These are phyloP conservation scores for Aspergillus bertholletiae DNA, from an alignment of 495 filamentous ascomycete genomes.

Conservation along the genomic window DNA sequence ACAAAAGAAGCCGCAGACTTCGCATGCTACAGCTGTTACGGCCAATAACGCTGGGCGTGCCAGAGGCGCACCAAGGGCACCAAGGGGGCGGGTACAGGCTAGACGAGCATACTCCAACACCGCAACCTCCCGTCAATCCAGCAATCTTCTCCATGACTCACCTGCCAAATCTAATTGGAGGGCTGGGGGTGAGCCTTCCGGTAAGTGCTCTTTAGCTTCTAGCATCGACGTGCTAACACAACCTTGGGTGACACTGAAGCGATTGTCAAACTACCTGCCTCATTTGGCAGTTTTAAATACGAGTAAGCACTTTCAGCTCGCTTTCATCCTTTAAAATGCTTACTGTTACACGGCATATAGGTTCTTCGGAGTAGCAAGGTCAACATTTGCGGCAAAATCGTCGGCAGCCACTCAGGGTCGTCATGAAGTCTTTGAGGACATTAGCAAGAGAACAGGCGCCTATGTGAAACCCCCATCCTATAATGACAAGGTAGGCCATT, in stretches of 20 bases:
- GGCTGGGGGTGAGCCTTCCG: constrained; percentile 10
- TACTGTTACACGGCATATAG: not conserved
- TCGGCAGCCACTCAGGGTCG: not conserved
- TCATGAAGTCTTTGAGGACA: constrained; percentile 22
- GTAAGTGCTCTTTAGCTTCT: constrained; percentile 7
- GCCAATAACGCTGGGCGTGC: not conserved
- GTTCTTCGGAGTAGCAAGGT: constrained; percentile 18
- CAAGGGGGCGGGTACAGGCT: not conserved
- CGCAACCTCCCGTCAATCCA: constrained; percentile 5
- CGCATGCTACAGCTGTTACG: not conserved
- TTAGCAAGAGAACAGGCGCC: constrained; percentile 21
- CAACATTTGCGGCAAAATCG: not conserved
- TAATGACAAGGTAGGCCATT: constrained; percentile 12
- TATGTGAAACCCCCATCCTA: constrained; percentile 19
- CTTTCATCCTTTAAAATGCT: not conserved
- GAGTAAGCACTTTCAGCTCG: constrained; percentile 15
- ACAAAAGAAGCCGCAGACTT: not conserved
- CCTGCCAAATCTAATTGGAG: constrained; percentile 24
- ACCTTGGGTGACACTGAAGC: not conserved
- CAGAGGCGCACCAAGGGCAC: constrained; percentile 1
- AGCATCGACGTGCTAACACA: not conserved
- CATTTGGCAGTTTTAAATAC: constrained; percentile 20
- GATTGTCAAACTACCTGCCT: constrained; percentile 10
- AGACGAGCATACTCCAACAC: not conserved
- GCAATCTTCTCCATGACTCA: constrained; percentile 14